Conservation (phyloP, 805 yeast species). For the Wickerhamomyces rabaulensis region DNA sequence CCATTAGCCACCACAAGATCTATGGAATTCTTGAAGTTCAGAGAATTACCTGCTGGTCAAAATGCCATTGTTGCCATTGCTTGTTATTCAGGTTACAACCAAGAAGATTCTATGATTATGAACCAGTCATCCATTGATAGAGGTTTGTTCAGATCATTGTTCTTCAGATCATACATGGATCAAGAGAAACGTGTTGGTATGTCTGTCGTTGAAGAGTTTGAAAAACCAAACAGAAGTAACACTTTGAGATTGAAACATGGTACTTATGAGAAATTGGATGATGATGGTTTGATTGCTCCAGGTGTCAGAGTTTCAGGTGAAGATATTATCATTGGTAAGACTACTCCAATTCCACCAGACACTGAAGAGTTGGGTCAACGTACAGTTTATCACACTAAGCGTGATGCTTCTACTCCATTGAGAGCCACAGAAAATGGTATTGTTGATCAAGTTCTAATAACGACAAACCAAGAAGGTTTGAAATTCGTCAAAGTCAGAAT, state of each 20-base stretch:
- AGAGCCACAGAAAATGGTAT: conserved; percentile 97
- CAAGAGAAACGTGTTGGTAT: conserved; percentile 98
- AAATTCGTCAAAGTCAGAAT: conserved; percentile 96
- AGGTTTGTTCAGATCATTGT: conserved; percentile 91
- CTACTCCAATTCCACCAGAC: conserved; percentile 99
- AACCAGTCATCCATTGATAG: conserved; percentile 96
- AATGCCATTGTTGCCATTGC: conserved; percentile 97
- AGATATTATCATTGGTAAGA: conserved; percentile 96
- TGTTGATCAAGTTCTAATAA: conserved; percentile 93
- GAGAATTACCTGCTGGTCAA: conserved; percentile 99
- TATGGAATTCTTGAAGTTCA: conserved; percentile 94
- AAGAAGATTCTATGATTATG: conserved; percentile 99
- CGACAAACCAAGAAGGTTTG: conserved; percentile 97
- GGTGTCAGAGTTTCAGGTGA: conserved; percentile 99
- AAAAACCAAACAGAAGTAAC: conserved; percentile 91
- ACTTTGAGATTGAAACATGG: conserved; percentile 96
- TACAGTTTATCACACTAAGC: conserved; percentile 95
- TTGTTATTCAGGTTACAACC: conserved; percentile 97
- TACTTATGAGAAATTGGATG: conserved; percentile 95
- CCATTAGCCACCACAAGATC: conserved; percentile 97
- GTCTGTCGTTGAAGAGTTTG: conserved; percentile 96
- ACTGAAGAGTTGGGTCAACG: conserved; percentile 98
- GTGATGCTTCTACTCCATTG: conserved; percentile 97
- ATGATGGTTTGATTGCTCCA: conserved; percentile 96
- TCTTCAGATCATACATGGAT: conserved; percentile 97